Conservation (phyloP, 2,329 filamentous ascomycete genomes). For the Neofusicoccum sp. region DNA sequence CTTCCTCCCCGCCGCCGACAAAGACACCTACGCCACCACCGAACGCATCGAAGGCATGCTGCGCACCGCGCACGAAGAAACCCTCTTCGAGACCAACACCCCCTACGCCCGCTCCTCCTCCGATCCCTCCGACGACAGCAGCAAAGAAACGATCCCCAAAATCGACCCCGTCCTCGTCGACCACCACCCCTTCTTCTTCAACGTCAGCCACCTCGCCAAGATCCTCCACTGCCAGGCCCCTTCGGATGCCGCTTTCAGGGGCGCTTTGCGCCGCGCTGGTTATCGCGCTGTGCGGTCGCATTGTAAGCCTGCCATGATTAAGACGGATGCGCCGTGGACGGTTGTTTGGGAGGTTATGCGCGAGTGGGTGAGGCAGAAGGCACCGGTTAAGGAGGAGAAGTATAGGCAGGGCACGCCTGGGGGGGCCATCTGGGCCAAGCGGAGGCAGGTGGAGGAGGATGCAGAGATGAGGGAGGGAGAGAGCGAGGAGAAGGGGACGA, state of each 20-base stretch:
- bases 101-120: constrained; percentile 29
- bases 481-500: constrained; percentile 32
- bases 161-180: constrained; percentile 13
- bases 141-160: constrained; percentile 29
- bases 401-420: constrained; percentile 72
- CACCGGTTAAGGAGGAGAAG: constrained; percentile 72
- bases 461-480: constrained; percentile 30
- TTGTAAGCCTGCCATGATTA: constrained; percentile 85
- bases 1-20: constrained; percentile 67
- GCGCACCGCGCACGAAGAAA: constrained; percentile 81
- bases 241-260: constrained; percentile 75
- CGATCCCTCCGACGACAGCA: constrained; percentile 33
- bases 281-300: constrained; percentile 86
- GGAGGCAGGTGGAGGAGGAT: constrained; percentile 32
- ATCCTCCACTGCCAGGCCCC: constrained; percentile 79
- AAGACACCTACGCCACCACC: constrained; percentile 75
- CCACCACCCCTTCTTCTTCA: constrained; percentile 82
- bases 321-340: constrained; percentile 89
- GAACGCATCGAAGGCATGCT: constrained; percentile 89
- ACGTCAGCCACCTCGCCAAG: constrained; percentile 72
- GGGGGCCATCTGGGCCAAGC: constrained; percentile 64
- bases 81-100: constrained; percentile 34
- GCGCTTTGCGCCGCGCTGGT: constrained; percentile 78
- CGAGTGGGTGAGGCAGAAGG: constrained; percentile 83
- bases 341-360: constrained; percentile 92